Evolutionary conservation across 2,329 filamentous ascomycete genomes (phyloP).

Genomic region (Colletotrichum horii): DNA sequence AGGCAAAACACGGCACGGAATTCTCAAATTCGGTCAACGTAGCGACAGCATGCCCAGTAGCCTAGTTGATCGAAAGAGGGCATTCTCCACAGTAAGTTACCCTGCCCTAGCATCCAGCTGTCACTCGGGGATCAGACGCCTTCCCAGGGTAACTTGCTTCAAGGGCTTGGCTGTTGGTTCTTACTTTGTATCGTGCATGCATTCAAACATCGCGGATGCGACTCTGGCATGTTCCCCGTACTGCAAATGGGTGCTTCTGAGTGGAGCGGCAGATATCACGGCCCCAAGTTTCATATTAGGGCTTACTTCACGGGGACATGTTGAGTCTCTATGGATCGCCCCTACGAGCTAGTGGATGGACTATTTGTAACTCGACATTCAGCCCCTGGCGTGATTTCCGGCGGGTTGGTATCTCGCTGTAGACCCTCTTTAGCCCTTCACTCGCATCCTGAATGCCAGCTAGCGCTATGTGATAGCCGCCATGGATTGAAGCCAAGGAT

Average conservation of each 20-base stretch:
- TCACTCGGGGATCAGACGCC: background rate
- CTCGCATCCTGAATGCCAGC: background rate
- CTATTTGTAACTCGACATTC: background rate
- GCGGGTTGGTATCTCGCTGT: background rate
- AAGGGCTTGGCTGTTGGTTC: background rate
- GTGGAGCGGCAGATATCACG: background rate
- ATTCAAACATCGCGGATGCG: background rate
- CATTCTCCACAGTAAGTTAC: background rate
- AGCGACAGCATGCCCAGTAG: background rate
- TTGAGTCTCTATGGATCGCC: background rate
- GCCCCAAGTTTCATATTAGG: background rate
- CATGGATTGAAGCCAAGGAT: background rate
- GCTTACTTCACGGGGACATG: background rate
- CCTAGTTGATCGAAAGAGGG: background rate
- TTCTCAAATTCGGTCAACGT: background rate
- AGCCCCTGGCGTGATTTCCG: background rate
- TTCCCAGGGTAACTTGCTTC: background rate
- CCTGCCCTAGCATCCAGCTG: background rate
- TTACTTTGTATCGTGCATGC: background rate
- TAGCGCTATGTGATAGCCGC: background rate
- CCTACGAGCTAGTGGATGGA: background rate
- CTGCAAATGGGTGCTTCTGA: background rate
- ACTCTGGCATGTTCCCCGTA: background rate
- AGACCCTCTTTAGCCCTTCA: background rate
- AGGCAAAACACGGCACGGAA: background rate